These are phyloP conservation scores for Diaporthe nobilis DNA, from an alignment of 2,329 filamentous ascomycete species.

Conservation along the genomic window DNA sequence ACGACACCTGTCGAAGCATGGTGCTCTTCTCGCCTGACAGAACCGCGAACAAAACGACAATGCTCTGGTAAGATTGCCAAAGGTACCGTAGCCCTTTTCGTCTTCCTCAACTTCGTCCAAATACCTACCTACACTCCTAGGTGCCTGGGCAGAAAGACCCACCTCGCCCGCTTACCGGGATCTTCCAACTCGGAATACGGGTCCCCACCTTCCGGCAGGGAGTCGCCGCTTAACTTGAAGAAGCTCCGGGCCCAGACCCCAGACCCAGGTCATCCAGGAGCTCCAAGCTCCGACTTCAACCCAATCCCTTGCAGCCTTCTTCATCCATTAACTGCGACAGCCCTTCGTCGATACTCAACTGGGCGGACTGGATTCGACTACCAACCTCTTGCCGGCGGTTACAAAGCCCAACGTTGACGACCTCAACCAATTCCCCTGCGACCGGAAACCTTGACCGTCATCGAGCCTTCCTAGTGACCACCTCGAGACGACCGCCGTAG, in stretches of 20 bases:
- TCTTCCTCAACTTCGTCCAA: neutral
- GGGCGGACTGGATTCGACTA: neutral
- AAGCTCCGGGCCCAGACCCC: constrained; percentile 33
- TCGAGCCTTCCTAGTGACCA: neutral
- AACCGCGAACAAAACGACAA: neutral
- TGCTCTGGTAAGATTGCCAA: neutral
- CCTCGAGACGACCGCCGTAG: neutral
- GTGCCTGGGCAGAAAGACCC: neutral
- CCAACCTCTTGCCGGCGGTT: neutral
- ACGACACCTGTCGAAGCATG: neutral
- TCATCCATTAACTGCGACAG: neutral
- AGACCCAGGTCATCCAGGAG: constrained; percentile 21
- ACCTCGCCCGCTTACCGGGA: constrained; percentile 11
- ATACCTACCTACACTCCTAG: neutral
- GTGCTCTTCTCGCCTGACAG: neutral
- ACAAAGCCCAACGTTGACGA: neutral
- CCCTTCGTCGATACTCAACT: neutral
- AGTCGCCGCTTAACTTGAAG: constrained; percentile 14
- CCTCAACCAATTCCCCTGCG: neutral
- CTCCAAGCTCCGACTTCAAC: constrained; percentile 24
- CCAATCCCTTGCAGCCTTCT: constrained; percentile 21
- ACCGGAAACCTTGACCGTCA: too few relatives aligned
- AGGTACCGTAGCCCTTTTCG: neutral
- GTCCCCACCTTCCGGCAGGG: constrained; percentile 23
- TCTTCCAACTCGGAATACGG: constrained; percentile 25